These are phyloP conservation scores for Harrya chromipes DNA, from an alignment of 768 basidiomycete genomes.

Conservation along the genomic window DNA sequence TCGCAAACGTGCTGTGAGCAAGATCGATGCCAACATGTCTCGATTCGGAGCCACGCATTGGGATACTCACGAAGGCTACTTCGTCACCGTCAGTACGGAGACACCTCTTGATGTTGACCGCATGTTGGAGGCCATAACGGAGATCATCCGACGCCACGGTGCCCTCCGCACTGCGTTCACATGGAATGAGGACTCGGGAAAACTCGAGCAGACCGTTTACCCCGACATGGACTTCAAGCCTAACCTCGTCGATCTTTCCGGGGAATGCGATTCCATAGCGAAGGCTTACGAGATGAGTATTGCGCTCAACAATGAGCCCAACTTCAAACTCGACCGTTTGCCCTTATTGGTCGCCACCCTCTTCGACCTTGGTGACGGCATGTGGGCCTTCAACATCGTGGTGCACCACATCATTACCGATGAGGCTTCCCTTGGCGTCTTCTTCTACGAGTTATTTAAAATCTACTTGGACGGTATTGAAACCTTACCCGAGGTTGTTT, in stretches of 20 bases:
- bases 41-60: constrained; percentile 33
- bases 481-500: constrained; percentile 22
- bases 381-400: constrained; percentile 30
- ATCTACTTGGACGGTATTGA: constrained; percentile 26
- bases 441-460: constrained; percentile 31
- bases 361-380: constrained; percentile 19
- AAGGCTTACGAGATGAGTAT: constrained; percentile 32
- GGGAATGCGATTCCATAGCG: constrained; percentile 20
- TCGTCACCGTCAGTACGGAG: constrained; percentile 19
- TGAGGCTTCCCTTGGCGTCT: constrained; percentile 28
- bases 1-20: constrained; percentile 25
- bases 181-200: constrained; percentile 29
- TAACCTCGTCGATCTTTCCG: constrained; percentile 25
- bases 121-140: constrained; percentile 25
- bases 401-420: constrained; percentile 32
- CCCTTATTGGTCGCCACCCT: constrained; percentile 26
- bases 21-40: constrained; percentile 31
- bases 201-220: constrained; percentile 30
- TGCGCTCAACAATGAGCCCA: constrained; percentile 21
- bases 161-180: constrained; percentile 28
- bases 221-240: constrained; percentile 25
- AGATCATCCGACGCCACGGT: constrained; percentile 29
- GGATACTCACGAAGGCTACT: constrained; percentile 30
- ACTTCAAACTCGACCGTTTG: constrained; percentile 25
- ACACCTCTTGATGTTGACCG: constrained; percentile 26